Conservation (phyloP, 257 asterid species). For the Capsicum baccatum region DNA sequence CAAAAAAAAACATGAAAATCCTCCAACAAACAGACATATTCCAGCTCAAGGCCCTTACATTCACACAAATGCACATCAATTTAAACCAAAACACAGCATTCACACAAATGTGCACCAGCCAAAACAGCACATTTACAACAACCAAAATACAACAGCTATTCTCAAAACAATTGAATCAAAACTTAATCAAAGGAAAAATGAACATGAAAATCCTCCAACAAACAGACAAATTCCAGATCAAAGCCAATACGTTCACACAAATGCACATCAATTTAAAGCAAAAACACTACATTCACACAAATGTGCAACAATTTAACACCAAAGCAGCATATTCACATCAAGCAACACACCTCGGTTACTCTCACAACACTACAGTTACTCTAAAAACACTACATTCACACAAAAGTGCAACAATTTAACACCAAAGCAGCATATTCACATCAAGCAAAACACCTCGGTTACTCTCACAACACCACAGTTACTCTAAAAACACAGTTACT, state of each 20-base stretch:
- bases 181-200: too few relatives aligned
- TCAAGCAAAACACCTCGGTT: too few relatives aligned
- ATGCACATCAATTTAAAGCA: conserved; percentile 33
- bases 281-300: conserved; percentile 23
- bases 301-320: conserved; percentile 32
- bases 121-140: background rate
- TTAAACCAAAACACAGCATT: background rate
- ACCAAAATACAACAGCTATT: background rate
- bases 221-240: background rate
- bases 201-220: too few relatives aligned
- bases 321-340: background rate
- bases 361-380: background rate
- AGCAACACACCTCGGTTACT: conserved; percentile 26
- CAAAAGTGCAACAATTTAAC: too few relatives aligned
- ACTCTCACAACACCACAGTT: too few relatives aligned
- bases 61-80: too few relatives aligned
- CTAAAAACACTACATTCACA: conserved; percentile 13
- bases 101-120: conserved; percentile 24
- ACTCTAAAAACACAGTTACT: too few relatives aligned
- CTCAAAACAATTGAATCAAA: too few relatives aligned
- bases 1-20: too few relatives aligned
- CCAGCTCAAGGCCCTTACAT: too few relatives aligned
- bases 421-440: background rate
- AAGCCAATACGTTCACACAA: conserved; percentile 21
- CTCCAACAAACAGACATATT: too few relatives aligned